Evolutionary conservation across 371 early-diverging fungal species (phyloP).

Genomic region (Polyrhizophydium stewartii): DNA sequence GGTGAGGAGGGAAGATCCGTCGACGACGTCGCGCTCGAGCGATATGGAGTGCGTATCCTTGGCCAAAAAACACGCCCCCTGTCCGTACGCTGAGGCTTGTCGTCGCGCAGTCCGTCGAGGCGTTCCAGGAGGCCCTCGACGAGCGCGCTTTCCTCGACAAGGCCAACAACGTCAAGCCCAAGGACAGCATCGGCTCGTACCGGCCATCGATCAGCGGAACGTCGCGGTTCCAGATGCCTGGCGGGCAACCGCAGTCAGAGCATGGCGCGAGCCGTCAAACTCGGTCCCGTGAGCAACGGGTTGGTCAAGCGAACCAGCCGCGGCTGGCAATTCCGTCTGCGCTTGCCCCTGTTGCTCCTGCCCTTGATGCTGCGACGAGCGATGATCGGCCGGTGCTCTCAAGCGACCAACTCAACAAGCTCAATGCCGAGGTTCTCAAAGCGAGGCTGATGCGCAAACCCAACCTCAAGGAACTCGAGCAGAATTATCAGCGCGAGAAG

Average conservation of each 20-base stretch:
- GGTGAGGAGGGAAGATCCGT: slow-evolving; percentile 60
- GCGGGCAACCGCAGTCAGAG: slow-evolving; percentile 12
- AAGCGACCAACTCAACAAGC: slow-evolving; percentile 74
- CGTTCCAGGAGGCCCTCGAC: slow-evolving; percentile 58
- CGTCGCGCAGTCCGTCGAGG: slow-evolving; percentile 57
- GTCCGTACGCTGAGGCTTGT: background rate
- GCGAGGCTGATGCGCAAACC: slow-evolving; percentile 68
- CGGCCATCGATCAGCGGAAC: slow-evolving; percentile 16
- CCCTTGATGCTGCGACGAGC: background rate
- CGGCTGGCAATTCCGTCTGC: slow-evolving; percentile 11
- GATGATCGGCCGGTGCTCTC: slow-evolving; percentile 28
- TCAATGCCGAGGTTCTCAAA: slow-evolving; percentile 76
- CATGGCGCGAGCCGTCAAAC: too few relatives aligned
- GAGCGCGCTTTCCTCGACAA: slow-evolving; percentile 65
- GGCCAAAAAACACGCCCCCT: background rate
- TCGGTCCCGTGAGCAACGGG: background rate
- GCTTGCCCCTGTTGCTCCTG: background rate
- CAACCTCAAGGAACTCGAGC: slow-evolving; percentile 64
- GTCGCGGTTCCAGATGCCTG: slow-evolving; percentile 5
- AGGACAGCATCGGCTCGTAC: slow-evolving; percentile 9
- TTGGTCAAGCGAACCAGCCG: background rate
- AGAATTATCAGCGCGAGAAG: slow-evolving; percentile 53
- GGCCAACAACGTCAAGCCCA: background rate
- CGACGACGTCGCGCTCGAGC: slow-evolving; percentile 67
- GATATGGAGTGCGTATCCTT: slow-evolving; percentile 45